A percentile compares a stretch with the other conserved stretches of the same genome.
Conservation (phyloP, 164 flowering plant genomes). For the Umbilicus rupestris region DNA sequence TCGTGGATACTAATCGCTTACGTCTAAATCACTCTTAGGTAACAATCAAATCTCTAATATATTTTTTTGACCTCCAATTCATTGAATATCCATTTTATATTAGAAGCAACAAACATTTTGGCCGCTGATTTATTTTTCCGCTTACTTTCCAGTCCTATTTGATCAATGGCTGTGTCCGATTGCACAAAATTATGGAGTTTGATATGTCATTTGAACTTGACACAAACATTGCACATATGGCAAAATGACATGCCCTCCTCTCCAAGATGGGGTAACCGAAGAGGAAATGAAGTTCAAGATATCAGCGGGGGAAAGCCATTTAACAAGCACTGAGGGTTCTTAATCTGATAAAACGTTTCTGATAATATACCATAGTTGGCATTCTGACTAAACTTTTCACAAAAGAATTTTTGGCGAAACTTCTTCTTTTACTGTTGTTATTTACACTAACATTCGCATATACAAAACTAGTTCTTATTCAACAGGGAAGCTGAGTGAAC, state of each 20-base stretch:
- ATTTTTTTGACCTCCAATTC: background rate
- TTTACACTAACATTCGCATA: too few species aligned
- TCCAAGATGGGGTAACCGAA: background rate
- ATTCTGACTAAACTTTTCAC: background rate
- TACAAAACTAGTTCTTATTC: too few species aligned
- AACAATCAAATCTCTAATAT: background rate
- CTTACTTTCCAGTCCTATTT: background rate
- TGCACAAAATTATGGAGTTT: background rate
- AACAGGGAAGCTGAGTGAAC: too few species aligned
- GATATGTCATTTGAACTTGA: too few species aligned
- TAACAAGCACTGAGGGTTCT: background rate
- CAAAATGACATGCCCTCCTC: background rate
- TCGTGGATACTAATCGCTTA: background rate
- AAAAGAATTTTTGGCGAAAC: too few species aligned
- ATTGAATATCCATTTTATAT: background rate
- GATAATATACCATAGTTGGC: background rate
- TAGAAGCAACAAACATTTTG: background rate
- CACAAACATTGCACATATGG: background rate
- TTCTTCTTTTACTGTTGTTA: too few species aligned
- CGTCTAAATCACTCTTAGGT: background rate
- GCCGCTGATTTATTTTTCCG: background rate
- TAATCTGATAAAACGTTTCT: too few species aligned
- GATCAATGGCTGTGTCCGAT: background rate
- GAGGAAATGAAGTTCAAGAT: background rate
- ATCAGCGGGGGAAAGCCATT: background rate